Base-by-base conservation (phyloP, 164 flowering plant species). In the Stephania cephalantha region DNA sequence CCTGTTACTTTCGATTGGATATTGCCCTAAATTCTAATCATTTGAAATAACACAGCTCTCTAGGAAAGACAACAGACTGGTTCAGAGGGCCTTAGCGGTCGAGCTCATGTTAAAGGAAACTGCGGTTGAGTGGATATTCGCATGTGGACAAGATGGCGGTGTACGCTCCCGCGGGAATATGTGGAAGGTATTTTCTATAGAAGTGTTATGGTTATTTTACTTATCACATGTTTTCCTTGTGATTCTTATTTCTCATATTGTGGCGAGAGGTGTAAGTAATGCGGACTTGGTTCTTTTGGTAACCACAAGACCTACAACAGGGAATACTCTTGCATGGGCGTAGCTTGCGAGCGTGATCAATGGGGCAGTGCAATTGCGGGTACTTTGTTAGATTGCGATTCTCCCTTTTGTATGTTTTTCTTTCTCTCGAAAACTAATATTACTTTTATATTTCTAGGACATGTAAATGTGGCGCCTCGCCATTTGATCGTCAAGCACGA, bases 271-370 rank as follows among this genome's bases (percentile, higher is more conserved):
- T 77, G 90, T 96, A 81, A 86, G 90, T 78, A 85, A 89, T 81
- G 93, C 99, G 5, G 99, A 96, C 77, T 86, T 96, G 75, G 97
- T 96, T 79, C 98, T 96, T 53, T 78, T 96, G 79, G 98, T 96
- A 72, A 95, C 99, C 35, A 96, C 98, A 70, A 90, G 99, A 76
- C 99, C 99, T 63, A 96, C 98, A 63, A 94, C 99, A 6, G 99
- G 98, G n/a, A 96, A 96, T 79, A 96, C 99, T 75, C 90, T 96
- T 71, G 99, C 99, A 35, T 96, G 99, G 99, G 99, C 99, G 98
- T 95, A 80, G 97, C 98, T 77, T 95, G 99, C 75, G 99, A 95
- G 78, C 97, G 99, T 72, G 98, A 93, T 87, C 99, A 95, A 72
- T 96, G 99, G 99, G 99, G 99, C 11, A 97, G 98, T 87, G 99